Evolutionary conservation across 2,329 filamentous ascomycete species (phyloP), one percentile per base, ranked within the genome.

Genomic region (Ustulina deusta): DNA sequence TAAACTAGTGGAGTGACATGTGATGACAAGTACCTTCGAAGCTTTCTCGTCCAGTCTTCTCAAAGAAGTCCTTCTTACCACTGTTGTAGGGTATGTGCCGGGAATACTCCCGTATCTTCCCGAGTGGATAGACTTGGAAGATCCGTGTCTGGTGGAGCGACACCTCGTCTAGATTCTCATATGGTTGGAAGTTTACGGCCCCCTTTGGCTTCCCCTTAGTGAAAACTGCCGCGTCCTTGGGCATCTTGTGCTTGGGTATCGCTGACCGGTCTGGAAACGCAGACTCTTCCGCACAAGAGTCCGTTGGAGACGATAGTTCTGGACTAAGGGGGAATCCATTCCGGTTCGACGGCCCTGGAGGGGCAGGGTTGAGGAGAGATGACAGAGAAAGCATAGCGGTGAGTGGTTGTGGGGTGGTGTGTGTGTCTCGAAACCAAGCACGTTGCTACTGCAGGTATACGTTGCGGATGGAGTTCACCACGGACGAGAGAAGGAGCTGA

Each of bases 11-110:
- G 22, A 65, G 22, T 17, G 17, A 32, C 17, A 22, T 17, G 27
- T 70, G 59, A 52, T 40, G 55, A 55, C 64, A 74, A 82, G 75
- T 83, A 96, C 95, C 92, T 86, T 97, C 92, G 73, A 97, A 97
- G 69, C 91, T 91, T 73, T 97, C 93, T 61, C 94, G 85, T 1
- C 93, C 93, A 3, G 95, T 98, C 83, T 93, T 97, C 71, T 91
- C 88, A 69, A 90, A 87, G 75, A 97, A 97, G 68, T 91, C 87
- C 79, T 97, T 97, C 84, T 97, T 98, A 72, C 93, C 92, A 78
- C 94, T 97, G 76, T 93, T 94, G 81, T 98, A 98, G 0, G 95
- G 95, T 66, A 97, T 97, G 75, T 95, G 93, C 59, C 90, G 85
- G 71, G 87, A 87, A 68, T 85, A 90, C 34, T 86, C 82, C 54